phyloP scores from a whole-genome alignment of 192 early-diverging fungal genomes.

The Podila clonocystis region DNA sequence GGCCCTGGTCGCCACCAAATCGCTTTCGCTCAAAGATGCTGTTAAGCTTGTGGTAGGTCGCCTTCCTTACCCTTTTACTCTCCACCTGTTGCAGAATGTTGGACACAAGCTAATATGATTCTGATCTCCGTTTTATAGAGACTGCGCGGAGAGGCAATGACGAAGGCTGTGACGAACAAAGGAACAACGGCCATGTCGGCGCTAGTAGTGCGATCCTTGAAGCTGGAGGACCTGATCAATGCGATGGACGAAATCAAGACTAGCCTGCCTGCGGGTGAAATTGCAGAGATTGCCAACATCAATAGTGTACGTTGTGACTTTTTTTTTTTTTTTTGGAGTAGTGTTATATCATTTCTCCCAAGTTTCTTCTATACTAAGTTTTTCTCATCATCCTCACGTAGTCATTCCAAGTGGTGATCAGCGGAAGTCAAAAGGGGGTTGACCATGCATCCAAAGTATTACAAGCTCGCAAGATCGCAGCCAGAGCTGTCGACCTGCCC shows the following conservation, averaged over 20 bases:
- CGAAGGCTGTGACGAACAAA: constrained; percentile 73
- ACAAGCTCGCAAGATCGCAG: constrained; percentile 84
- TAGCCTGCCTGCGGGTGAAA: constrained; percentile 71
- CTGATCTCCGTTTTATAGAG: constrained; percentile 48
- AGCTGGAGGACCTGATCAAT: constrained; percentile 75
- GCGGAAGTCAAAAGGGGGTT: constrained; percentile 88
- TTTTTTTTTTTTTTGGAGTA: neutral
- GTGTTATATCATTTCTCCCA: neutral
- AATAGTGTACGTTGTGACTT: constrained; percentile 19
- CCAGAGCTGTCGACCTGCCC: constrained; percentile 87
- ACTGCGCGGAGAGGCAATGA: constrained; percentile 90
- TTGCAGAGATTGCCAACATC: constrained; percentile 76
- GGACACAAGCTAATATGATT: neutral
- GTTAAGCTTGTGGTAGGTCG: constrained; percentile 80
- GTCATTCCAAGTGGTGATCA: constrained; percentile 88
- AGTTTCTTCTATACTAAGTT: constrained; percentile 46
- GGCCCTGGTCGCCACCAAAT: constrained; percentile 74
- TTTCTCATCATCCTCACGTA: constrained; percentile 14
- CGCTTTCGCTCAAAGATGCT: constrained; percentile 79
- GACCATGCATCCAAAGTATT: constrained; percentile 84
- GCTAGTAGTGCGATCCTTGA: constrained; percentile 78
- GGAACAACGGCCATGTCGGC: constrained; percentile 89
- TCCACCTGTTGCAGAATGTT: constrained; percentile 5
- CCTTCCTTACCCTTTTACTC: neutral
- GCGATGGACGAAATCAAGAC: constrained; percentile 72